These are phyloP conservation scores for Prunus dulcis DNA, from an alignment of 306 rosid species.

Conservation along the genomic window DNA sequence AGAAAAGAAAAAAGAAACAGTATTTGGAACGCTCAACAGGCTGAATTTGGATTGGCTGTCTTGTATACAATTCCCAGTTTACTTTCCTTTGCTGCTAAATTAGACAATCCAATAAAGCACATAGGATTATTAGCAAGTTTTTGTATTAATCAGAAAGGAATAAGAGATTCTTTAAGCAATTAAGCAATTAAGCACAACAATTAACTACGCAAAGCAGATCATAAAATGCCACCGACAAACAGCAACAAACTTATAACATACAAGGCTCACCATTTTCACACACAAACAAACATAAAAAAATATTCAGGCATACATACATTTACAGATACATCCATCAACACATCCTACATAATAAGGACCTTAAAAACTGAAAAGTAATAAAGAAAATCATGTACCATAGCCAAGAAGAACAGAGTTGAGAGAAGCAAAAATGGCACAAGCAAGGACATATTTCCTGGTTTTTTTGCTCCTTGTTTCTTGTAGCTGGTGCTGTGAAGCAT, in stretches of 20 bases:
- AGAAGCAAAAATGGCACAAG: conserved; percentile 91
- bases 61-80: not conserved
- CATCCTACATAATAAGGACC: not conserved
- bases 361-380: conserved; percentile 5
- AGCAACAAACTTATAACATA: not conserved
- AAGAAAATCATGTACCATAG: conserved; percentile 56
- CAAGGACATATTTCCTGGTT: conserved; percentile 69
- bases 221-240: not conserved
- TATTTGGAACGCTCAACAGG: too few relatives aligned
- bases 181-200: not conserved
- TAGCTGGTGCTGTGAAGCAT: conserved; percentile 39
- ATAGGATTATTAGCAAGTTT: not conserved
- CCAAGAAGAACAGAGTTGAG: conserved; percentile 95
- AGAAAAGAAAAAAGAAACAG: not conserved
- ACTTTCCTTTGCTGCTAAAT: not conserved
- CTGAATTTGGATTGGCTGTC: not conserved
- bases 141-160: not conserved
- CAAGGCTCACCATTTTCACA: not conserved
- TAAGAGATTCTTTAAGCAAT: not conserved
- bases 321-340: not conserved
- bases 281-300: not conserved
- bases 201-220: not conserved
- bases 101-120: not conserved
- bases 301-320: not conserved
- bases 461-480: conserved; percentile 35